A percentile compares a stretch with the other conserved stretches of the same genome.
These are phyloP conservation scores for Talaromyces adpressus DNA, from an alignment of 495 filamentous ascomycete genomes.

Conservation along the genomic window DNA sequence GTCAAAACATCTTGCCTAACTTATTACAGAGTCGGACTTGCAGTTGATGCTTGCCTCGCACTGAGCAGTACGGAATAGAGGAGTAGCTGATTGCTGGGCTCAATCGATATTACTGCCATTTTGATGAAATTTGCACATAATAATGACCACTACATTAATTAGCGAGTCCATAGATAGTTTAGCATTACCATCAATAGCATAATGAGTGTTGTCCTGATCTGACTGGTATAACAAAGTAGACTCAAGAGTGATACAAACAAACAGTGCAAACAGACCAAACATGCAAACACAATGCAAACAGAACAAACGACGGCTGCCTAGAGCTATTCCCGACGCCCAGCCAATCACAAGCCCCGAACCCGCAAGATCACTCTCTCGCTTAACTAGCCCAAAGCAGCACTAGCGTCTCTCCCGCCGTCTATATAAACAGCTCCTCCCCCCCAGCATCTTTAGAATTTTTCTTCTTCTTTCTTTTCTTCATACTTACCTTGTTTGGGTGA, in stretches of 20 bases:
- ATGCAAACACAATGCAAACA: constrained; percentile 2
- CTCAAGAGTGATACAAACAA: not conserved
- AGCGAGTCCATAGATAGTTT: not conserved
- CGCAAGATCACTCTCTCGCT: constrained; percentile 6
- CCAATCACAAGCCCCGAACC: not conserved
- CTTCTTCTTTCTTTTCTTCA: constrained; percentile 31
- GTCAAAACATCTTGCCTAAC: constrained; percentile 13
- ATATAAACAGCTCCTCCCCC: constrained; percentile 4
- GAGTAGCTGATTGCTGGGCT: not conserved
- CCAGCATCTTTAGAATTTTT: constrained; percentile 7
- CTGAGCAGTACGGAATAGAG: constrained; percentile 45
- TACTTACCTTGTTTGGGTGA: constrained; percentile 48
- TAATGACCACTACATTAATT: not conserved
- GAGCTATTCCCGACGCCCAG: not conserved
- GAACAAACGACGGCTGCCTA: not conserved
- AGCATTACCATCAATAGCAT: not conserved
- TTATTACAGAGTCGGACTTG: constrained; percentile 65
- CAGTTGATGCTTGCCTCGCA: constrained; percentile 87
- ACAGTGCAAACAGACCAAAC: constrained; percentile 3
- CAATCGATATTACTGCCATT: not conserved
- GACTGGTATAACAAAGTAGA: not conserved
- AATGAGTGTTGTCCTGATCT: not conserved
- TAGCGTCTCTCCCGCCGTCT: not conserved
- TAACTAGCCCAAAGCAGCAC: constrained; percentile 1
- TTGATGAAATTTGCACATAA: not conserved